Base-by-base conservation (phyloP, 352 stramenopile genomes). In the Pythium aphanidermatum region DNA sequence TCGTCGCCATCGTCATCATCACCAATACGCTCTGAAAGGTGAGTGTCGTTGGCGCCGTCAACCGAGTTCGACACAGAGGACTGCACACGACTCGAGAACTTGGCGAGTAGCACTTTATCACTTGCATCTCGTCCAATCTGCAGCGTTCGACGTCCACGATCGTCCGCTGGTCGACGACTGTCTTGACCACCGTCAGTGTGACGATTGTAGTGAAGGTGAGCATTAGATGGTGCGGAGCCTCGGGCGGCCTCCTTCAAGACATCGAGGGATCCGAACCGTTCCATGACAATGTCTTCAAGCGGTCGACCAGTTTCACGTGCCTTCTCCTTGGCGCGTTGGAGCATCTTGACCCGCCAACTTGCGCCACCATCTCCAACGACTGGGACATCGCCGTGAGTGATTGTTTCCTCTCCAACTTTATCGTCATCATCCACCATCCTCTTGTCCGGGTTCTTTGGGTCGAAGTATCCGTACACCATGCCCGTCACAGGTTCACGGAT, bases 261-360 rank as follows among this genome's bases (percentile, higher is more conserved):
- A 23, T 65, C 61, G 14, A 93, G 52, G 2, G 74, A 80, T 5
- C 55, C 62, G 52, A 82, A 90, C 27, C 70, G 66, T 24, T 83
- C 70, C 7, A 48, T 44, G 2, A 93, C 70, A 32, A 93, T 69
- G 10, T 74, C 62, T 40, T 86, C 76, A 4, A 93, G 45, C 1
- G 63, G 40, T 19, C 68, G 49, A 1, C 78, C 81, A 1, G 72
- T 86, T 34, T 63, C 54, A 1, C 63, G 53, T 5, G 81, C 81
- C 12, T 70, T 69, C 13, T 85, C 65, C 44, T 84, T 68, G 0
- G 81, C 81, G 38, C 76, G 65, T 46, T 84, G 71, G 3, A 93
- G 66, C 81, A 91, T 91, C 36, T 93, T 93, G 6, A 67, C 70
- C 12, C 77, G 70, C 81, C 81, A 93, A 47, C 81, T 93, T 14